These are phyloP conservation scores for Knoxia roxburghii DNA, from an alignment of 257 asterid genomes.

Conservation along the genomic window DNA sequence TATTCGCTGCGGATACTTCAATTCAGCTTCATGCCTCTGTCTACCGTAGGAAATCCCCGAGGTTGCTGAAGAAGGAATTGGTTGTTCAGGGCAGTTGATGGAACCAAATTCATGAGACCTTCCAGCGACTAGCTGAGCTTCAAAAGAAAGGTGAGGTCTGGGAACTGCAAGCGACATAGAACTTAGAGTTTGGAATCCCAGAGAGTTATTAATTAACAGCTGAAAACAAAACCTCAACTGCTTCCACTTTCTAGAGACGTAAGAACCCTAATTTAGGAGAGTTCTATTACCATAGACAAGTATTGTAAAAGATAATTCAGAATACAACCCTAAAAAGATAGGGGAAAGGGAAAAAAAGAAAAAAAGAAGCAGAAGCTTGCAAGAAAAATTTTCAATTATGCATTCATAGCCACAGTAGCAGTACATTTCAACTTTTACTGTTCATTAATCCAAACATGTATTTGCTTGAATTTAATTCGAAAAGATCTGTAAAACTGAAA, in stretches of 20 bases:
- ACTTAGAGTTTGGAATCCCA: neutral
- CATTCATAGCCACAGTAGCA: neutral
- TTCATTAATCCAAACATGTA: neutral
- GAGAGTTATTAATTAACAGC: neutral
- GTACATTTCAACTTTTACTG: neutral
- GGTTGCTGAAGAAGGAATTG: slow-evolving; percentile 52
- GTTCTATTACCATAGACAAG: neutral
- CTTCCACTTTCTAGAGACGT: neutral
- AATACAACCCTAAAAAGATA: neutral
- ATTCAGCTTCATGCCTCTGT: slow-evolving; percentile 89
- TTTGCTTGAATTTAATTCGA: neutral
- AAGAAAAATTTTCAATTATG: no score
- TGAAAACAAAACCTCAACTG: neutral
- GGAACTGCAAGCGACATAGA: slow-evolving; percentile 58
- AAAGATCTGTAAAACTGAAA: neutral
- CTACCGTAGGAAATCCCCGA: slow-evolving; percentile 57
- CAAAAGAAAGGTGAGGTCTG: slow-evolving; percentile 90
- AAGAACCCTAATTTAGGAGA: neutral
- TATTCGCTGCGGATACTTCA: slow-evolving; percentile 83
- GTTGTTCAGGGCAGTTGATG: slow-evolving; percentile 78
- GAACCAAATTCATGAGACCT: slow-evolving; percentile 90
- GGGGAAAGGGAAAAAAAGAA: neutral
- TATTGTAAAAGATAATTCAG: neutral
- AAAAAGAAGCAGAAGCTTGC: neutral
- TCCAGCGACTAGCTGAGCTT: slow-evolving; percentile 92